Evolutionary conservation across 768 basidiomycete species (phyloP).

Genomic region (Calocera cornea): DNA sequence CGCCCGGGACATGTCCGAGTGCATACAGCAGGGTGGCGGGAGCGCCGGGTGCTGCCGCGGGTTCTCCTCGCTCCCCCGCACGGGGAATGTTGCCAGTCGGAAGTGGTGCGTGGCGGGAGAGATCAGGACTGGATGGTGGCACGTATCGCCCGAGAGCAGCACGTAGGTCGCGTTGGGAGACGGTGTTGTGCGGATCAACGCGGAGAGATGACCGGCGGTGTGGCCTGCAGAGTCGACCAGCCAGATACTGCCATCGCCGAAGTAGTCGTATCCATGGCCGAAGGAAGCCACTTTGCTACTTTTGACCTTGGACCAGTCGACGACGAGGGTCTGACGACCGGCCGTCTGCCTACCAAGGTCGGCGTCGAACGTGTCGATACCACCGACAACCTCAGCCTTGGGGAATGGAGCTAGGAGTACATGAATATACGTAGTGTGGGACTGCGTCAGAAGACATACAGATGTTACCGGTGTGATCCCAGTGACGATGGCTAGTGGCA

Average conservation of each 20-base stretch:
- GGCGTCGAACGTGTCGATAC: slow-evolving; percentile 4
- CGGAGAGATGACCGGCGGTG: slow-evolving; percentile 10
- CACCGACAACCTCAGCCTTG: not conserved
- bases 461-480: not conserved
- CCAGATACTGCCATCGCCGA: slow-evolving; percentile 10
- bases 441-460: not conserved
- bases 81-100: not conserved
- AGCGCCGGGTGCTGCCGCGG: not conserved
- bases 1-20: slow-evolving; percentile 9
- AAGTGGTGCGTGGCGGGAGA: not conserved
- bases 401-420: not conserved
- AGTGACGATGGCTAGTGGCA: not conserved
- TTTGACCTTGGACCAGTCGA: slow-evolving; percentile 4
- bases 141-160: slow-evolving; percentile 13
- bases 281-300: slow-evolving; percentile 8
- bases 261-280: slow-evolving; percentile 11
- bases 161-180: slow-evolving; percentile 3
- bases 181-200: slow-evolving; percentile 8
- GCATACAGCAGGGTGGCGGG: slow-evolving; percentile 9
- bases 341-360: not conserved
- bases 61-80: not conserved
- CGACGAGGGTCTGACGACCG: not conserved
- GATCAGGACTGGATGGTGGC: slow-evolving; percentile 9
- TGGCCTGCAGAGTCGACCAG: slow-evolving; percentile 9
- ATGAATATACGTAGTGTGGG: not conserved